Base-by-base conservation (phyloP, 1,284 basidiomycete species). In the Exobasidium cylindrosporum region DNA sequence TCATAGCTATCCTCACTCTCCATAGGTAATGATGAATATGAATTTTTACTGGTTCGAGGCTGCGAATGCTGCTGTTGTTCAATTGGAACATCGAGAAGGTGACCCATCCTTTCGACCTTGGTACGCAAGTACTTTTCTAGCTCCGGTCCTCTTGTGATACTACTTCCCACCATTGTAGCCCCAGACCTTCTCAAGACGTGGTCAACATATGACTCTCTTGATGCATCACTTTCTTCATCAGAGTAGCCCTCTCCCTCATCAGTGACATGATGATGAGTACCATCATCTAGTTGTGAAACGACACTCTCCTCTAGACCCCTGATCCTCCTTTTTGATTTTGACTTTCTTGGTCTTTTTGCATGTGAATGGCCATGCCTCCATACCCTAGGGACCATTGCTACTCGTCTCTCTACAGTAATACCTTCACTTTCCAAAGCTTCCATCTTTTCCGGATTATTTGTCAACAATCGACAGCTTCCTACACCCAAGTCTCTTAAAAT, bases 381-480 rank as follows among this genome's bases (percentile, higher is more conserved):
- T 69, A 89, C 89, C 60, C 93, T 84, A 6, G 95, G 95, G 2
- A 97, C 87, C 95, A 98, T 98, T 40, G 89, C 85, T 13, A 97
- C 91, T 10, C 93, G 85, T 81, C 97, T 92, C 4, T 84, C 83
- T 31, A 98, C 87, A 28, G 80, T 83, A 60, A 98, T 84, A 0
- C 92, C 91, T 80, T 97, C 94, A 68, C 84, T 84, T 79, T 89
- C 86, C 66, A 98, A 82, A 52, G 93, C 92, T 70, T 87, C 85
- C 61, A 98, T 90, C 82, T 98, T 98, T 81, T 95, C 94, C 14
- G 96, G 95, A 81, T 98, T 98, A 82, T 98, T 98, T 58, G 96
- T 98, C 81, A 98, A 83, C 66, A 98, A 83, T 58, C 91, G 84
- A 55, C 74, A 77, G 13, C 83, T 83, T 3, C 87, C 88, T 14